These are phyloP conservation scores for Saccharomycopsis capsularis DNA, from an alignment of 805 yeast genomes.

Conservation along the genomic window DNA sequence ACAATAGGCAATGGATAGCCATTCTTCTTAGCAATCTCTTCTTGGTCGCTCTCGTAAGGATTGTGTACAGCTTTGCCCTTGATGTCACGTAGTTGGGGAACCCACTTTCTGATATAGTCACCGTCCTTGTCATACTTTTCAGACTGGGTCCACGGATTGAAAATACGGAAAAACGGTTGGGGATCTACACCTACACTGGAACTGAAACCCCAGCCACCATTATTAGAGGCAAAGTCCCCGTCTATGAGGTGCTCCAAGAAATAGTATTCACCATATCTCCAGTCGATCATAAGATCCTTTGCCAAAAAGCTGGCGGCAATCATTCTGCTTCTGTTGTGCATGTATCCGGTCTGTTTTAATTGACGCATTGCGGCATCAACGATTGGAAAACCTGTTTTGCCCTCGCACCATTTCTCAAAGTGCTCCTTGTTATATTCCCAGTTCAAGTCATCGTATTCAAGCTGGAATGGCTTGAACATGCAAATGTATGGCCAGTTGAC, in stretches of 20 bases:
- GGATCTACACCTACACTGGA: slow-evolving; percentile 48
- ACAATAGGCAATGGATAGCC: slow-evolving; percentile 10
- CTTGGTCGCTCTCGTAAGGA: background rate
- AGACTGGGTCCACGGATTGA: slow-evolving; percentile 46
- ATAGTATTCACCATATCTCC: slow-evolving; percentile 49
- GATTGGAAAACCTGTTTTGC: slow-evolving; percentile 48
- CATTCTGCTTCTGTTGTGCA: slow-evolving; percentile 50
- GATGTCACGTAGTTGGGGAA: slow-evolving; percentile 3
- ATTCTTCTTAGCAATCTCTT: background rate
- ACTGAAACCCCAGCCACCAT: slow-evolving; percentile 54
- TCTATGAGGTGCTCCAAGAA: slow-evolving; percentile 44
- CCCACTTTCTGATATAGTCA: slow-evolving; percentile 10
- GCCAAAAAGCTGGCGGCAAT: slow-evolving; percentile 45
- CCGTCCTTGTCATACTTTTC: slow-evolving; percentile 33
- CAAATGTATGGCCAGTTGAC: slow-evolving; percentile 44
- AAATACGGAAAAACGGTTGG: slow-evolving; percentile 51
- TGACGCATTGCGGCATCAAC: slow-evolving; percentile 55
- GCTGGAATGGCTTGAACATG: slow-evolving; percentile 44
- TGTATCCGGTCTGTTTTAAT: slow-evolving; percentile 43
- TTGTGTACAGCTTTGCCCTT: background rate
- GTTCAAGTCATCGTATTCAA: slow-evolving; percentile 34
- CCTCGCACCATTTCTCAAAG: slow-evolving; percentile 46
- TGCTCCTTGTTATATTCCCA: slow-evolving; percentile 38
- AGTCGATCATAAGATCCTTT: slow-evolving; percentile 45
- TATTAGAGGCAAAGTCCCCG: slow-evolving; percentile 47